Evolutionary conservation across 2,329 filamentous ascomycete species (phyloP).

Genomic region (Colletotrichum theobromicola): DNA sequence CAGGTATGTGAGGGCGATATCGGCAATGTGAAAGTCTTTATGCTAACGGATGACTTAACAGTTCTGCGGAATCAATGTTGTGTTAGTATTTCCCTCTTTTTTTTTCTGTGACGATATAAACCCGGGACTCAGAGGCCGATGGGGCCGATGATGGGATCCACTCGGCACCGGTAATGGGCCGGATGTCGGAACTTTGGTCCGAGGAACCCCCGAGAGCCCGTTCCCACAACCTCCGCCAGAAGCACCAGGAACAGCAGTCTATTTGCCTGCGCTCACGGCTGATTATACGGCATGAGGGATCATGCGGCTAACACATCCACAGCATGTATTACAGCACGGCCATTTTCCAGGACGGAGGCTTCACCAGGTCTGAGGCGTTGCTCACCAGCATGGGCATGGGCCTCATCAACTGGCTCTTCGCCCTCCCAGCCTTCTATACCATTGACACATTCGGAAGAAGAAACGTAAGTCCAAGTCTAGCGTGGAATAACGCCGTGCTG

Average conservation of each 20-base stretch:
- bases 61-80: slow-evolving; percentile 53
- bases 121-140: neutral
- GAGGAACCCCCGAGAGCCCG: no score
- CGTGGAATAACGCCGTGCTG: accelerated
- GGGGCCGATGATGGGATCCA: neutral
- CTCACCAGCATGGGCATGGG: slow-evolving; percentile 63
- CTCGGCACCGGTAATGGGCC: neutral
- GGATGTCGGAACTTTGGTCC: neutral
- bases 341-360: slow-evolving; percentile 44
- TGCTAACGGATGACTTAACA: slow-evolving; percentile 17
- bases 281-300: neutral
- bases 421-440: slow-evolving; percentile 62
- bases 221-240: no score
- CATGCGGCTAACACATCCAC: neutral
- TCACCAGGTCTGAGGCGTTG: slow-evolving; percentile 45
- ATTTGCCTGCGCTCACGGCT: neutral
- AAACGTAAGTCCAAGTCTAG: slow-evolving; percentile 36
- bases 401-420: slow-evolving; percentile 62
- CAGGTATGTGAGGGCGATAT: neutral
- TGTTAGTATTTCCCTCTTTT: neutral
- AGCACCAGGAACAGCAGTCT: neutral
- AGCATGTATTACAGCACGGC: slow-evolving; percentile 62
- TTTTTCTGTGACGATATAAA: neutral
- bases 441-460: slow-evolving; percentile 64
- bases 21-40: no score